Evolutionary conservation across 2,329 filamentous ascomycete genomes (phyloP).

Genomic region (Shiraia bambusicola): DNA sequence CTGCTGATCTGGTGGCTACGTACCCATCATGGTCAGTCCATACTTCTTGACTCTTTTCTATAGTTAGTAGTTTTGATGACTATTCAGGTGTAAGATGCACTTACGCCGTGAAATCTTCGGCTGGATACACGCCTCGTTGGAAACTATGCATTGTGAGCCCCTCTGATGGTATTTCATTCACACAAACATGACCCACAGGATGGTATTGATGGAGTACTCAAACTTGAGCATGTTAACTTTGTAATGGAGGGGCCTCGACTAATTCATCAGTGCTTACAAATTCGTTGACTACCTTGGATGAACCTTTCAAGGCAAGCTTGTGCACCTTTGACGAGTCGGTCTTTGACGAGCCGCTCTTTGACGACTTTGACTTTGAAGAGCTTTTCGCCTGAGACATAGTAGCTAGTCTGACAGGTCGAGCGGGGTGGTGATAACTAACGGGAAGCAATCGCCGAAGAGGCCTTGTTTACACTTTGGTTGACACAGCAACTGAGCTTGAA

Average conservation of each 20-base stretch:
- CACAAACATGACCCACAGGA: slow-evolving; percentile 62
- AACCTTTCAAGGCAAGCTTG: slow-evolving; percentile 86
- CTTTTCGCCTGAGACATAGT: slow-evolving; percentile 37
- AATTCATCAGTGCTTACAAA: slow-evolving; percentile 66
- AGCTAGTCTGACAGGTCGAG: slow-evolving; percentile 4
- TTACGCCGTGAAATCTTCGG: slow-evolving; percentile 93
- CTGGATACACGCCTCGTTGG: slow-evolving; percentile 80
- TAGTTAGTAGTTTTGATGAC: slow-evolving; percentile 17
- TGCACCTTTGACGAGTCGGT: slow-evolving; percentile 89
- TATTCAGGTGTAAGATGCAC: slow-evolving; percentile 31
- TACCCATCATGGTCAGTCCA: slow-evolving; percentile 93
- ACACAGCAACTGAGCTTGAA: slow-evolving; percentile 26
- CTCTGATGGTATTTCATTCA: background rate
- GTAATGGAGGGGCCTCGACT: background rate
- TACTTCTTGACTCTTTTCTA: slow-evolving; percentile 84
- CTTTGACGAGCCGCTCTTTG: too few relatives aligned
- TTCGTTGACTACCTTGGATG: slow-evolving; percentile 86
- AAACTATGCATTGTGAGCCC: slow-evolving; percentile 59
- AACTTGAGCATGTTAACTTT: slow-evolving; percentile 59
- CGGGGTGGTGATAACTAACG: slow-evolving; percentile 3
- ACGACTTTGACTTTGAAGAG: slow-evolving; percentile 38
- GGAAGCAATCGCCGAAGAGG: background rate
- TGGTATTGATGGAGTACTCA: slow-evolving; percentile 97
- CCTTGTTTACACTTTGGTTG: slow-evolving; percentile 36
- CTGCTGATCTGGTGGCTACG: slow-evolving; percentile 16